Evolutionary conservation across 1,139 yeast species (phyloP), one percentile per base, ranked within the genome.

Genomic region (Taiozyma sp.): DNA sequence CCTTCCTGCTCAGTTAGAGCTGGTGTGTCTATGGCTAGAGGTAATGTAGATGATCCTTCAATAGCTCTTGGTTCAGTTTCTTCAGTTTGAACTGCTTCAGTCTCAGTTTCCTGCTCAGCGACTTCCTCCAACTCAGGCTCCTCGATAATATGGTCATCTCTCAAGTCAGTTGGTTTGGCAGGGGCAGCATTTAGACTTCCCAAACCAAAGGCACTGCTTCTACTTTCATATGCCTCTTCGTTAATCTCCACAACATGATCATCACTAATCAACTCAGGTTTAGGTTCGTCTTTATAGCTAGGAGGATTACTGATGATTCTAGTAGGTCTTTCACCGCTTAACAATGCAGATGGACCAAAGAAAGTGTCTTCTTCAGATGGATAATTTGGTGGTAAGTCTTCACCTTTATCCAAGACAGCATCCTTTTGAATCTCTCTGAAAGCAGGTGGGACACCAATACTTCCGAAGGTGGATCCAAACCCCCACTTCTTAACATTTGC

Each of bases 401-500:
- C 93, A 2, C 93, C 93, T 64, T 80, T 82, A 57, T 83, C 92
- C 49, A 87, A 70, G 4, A 87, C 67, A 38, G 79, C 74, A 60
- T 84, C 89, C 71, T 61, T 79, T 56, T 57, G 78, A 72, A 50
- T 79, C 74, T 54, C 69, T 64, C 71, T 75, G 67, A 86, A 86
- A 2, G 87, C 77, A 0, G 93, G 93, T 1, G 93, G 93, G 2
- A 90, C 85, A 4, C 90, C 90, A 54, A 86, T 75, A 1, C 80
- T 76, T 1, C 92, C 93, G 52, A 73, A 83, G 43, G 81, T 79
- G 45, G 87, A 86, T 29, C 96, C 96, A 60, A 93, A 86, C 4
- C 97, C 97, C 76, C 96, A 89, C 67, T 91, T 92, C 61, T 90
- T 79, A 32, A 90, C 96, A 65, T 90, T 90, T 7, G 96, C 96